Conservation (phyloP, 169 alveolate genomes). For the Plasmodium cynomolgi region DNA sequence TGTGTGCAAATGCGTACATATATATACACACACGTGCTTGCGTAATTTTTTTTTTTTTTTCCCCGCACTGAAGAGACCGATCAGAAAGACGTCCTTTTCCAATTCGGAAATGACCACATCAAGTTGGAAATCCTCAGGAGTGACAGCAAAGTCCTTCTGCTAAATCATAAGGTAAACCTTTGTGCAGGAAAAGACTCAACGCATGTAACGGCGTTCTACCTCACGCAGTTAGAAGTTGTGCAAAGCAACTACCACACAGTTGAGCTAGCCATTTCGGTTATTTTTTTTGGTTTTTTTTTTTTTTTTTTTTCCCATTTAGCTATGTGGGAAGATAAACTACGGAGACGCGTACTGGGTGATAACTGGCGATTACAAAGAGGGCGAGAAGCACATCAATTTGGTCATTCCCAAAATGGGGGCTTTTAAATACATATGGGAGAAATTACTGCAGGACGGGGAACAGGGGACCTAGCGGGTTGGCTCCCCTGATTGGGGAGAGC, state of each 20-base stretch:
- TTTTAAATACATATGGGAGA: constrained; percentile 67
- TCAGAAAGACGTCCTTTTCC: constrained; percentile 17
- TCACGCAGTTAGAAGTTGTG: neutral
- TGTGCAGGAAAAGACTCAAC: neutral
- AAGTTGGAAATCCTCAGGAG: constrained; percentile 36
- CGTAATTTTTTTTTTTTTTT: neutral
- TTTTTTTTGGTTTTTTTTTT: neutral
- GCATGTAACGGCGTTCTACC: neutral
- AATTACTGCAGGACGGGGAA: constrained; percentile 28
- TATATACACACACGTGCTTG: neutral
- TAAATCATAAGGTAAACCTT: constrained; percentile 33
- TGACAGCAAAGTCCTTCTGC: constrained; percentile 6
- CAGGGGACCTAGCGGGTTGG: neutral
- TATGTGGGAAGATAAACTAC: constrained; percentile 46
- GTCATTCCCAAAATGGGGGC: constrained; percentile 43
- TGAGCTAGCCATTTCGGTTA: neutral
- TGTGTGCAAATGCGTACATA: neutral
- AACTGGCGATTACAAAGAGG: constrained; percentile 30
- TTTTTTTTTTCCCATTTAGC: neutral
- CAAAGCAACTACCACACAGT: neutral
- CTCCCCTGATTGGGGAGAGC: neutral
- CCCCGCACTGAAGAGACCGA: constrained; percentile 14
- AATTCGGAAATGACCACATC: constrained; percentile 38
- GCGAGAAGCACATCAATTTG: constrained; percentile 32
- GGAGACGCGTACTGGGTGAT: constrained; percentile 69